Conservation (phyloP, 257 asterid species). For the Pogostemon cablin region DNA sequence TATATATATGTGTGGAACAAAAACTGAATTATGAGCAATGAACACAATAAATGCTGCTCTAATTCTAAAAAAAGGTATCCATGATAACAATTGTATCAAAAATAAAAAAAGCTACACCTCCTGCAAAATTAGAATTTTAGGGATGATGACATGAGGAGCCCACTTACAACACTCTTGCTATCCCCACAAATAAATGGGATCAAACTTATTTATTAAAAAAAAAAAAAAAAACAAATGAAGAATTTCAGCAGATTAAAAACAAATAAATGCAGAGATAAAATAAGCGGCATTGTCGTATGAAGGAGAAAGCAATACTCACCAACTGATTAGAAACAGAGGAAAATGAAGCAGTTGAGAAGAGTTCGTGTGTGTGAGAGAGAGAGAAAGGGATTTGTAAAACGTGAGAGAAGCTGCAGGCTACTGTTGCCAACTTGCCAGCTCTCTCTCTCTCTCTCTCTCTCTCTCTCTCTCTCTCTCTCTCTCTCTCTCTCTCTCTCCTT, state of each 20-base stretch:
- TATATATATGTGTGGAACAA: no score
- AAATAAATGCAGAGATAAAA: not conserved
- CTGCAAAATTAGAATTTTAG: not conserved
- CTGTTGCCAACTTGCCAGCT: not conserved
- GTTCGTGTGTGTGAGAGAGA: not conserved
- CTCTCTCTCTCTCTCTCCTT: not conserved
- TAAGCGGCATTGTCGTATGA: not conserved
- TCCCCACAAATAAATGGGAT: not conserved
- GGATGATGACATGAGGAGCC: not conserved
- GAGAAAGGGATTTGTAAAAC: slow-evolving; percentile 7
- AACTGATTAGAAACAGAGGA: no score
- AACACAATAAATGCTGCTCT: no score
- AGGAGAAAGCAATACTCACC: not conserved
- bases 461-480: no score
- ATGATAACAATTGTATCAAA: no score
- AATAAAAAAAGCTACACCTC: no score
- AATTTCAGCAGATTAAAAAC: not conserved
- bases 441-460: no score
- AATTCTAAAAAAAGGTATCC: no score
- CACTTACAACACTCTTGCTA: slow-evolving; percentile 11
- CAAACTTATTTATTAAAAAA: not conserved
- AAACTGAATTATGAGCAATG: no score
- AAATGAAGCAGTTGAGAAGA: not conserved
- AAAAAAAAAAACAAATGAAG: no score
- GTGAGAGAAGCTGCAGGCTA: slow-evolving; percentile 11